These are phyloP conservation scores for Phytophthora palmivora DNA, from an alignment of 352 stramenopile genomes.

Conservation along the genomic window DNA sequence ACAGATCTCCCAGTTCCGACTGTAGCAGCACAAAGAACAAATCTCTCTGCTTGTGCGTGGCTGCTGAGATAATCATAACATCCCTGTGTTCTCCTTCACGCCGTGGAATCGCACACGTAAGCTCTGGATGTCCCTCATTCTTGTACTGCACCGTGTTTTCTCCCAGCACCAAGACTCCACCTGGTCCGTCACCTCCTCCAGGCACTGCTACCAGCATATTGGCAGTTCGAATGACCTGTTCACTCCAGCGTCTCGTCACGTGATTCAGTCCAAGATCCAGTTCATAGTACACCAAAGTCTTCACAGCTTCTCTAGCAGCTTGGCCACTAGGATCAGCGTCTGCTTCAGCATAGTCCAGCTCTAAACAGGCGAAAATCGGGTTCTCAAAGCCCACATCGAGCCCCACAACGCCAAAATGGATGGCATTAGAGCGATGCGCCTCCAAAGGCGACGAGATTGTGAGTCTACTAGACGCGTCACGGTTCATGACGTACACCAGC, in stretches of 20 bases:
- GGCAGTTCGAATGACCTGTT: conserved; percentile 87
- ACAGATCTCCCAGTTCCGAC: conserved; percentile 98
- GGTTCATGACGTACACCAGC: conserved; percentile 99
- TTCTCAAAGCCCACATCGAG: conserved; percentile 99
- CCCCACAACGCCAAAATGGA: conserved; percentile 95
- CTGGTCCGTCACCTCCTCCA: conserved; percentile 82
- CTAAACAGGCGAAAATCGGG: conserved; percentile 97
- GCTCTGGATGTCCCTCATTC: conserved; percentile 92
- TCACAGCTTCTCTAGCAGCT: conserved; percentile 78
- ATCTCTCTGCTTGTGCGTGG: conserved; percentile 94
- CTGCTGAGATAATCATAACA: conserved; percentile 93
- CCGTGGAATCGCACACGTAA: conserved; percentile 77
- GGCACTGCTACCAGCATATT: conserved; percentile 95
- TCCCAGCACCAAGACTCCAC: conserved; percentile 96
- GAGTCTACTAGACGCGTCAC: conserved; percentile 92
- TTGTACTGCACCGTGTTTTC: conserved; percentile 98
- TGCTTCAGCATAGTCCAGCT: conserved; percentile 94
- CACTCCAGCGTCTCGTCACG: conserved; percentile 96
- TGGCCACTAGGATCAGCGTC: conserved; percentile 86
- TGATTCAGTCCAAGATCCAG: conserved; percentile 99
- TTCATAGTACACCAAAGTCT: conserved; percentile 99
- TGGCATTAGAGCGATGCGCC: conserved; percentile 95
- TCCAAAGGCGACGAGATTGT: conserved; percentile 99
- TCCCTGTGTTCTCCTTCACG: conserved; percentile 82
- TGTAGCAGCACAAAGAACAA: conserved; percentile 99